Conservation (phyloP, 176 grass and related monocot species). For the Oryza australiensis region DNA sequence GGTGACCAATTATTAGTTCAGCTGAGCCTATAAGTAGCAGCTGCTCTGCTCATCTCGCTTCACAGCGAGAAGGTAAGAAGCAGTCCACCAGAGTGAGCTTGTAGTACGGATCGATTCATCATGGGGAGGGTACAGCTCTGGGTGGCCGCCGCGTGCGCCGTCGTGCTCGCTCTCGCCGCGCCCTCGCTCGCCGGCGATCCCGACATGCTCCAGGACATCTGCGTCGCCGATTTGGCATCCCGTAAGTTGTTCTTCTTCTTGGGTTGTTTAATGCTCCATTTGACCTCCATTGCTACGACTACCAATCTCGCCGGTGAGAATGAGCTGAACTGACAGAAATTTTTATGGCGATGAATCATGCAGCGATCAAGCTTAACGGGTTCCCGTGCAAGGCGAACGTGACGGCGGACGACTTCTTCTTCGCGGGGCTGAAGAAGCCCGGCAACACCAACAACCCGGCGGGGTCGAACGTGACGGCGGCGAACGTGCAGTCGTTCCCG, state of each 20-base stretch:
- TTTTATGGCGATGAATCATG: neutral
- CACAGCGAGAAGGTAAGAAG: neutral
- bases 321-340: no score
- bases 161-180: constrained; percentile 23
- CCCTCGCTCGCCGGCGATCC: constrained; percentile 50
- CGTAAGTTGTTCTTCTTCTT: constrained; percentile 25
- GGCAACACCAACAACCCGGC: constrained; percentile 59
- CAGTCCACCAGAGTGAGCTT: neutral
- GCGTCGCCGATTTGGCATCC: constrained; percentile 57
- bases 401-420: constrained; percentile 72
- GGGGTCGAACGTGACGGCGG: constrained; percentile 48
- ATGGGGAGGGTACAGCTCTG: constrained; percentile 39
- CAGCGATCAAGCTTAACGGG: constrained; percentile 71
- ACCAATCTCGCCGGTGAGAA: no score
- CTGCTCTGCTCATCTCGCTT: constrained; percentile 10
- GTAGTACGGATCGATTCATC: neutral
- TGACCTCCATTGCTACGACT: no score
- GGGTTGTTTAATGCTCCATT: no score
- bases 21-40: constrained; percentile 30
- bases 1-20: neutral
- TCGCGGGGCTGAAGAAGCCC: constrained; percentile 24
- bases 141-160: constrained; percentile 23
- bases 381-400: constrained; percentile 74
- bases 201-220: constrained; percentile 86
- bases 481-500: constrained; percentile 51